phyloP scores from a whole-genome alignment of 208 protist genomes.

The Trypanosoma cruzi region DNA sequence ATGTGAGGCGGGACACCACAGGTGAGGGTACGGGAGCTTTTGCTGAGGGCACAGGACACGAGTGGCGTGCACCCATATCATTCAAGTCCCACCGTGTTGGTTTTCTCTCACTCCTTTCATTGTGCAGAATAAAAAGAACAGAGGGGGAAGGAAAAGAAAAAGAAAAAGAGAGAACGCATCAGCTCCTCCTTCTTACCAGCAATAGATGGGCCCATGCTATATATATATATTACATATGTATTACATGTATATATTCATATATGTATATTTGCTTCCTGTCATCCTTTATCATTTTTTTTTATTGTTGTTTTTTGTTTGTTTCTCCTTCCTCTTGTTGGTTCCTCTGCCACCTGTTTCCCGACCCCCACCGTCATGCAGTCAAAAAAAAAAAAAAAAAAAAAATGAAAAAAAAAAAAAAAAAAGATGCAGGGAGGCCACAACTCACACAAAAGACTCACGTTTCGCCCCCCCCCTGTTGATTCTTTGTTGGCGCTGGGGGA shows the following conservation, averaged over 20 bases:
- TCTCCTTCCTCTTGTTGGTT: background rate
- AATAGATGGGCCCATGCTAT: background rate
- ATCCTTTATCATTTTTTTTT: too few relatives aligned
- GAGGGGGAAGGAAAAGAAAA: background rate
- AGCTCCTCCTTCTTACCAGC: background rate
- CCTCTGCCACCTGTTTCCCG: background rate
- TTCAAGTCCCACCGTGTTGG: background rate
- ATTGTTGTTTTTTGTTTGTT: background rate
- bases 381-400: too few relatives aligned
- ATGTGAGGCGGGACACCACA: conserved; percentile 36
- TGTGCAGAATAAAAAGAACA: background rate
- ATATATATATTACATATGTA: too few relatives aligned
- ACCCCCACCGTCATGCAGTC: background rate
- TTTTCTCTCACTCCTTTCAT: background rate
- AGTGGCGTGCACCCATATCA: conserved; percentile 23
- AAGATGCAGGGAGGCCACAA: background rate
- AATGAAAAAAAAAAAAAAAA: too few relatives aligned
- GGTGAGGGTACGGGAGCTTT: conserved; percentile 36
- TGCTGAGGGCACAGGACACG: background rate
- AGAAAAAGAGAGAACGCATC: conserved; percentile 2
- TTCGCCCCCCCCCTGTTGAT: background rate
- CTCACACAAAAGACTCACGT: background rate
- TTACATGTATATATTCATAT: background rate
- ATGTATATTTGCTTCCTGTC: background rate
- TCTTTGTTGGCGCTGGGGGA: background rate